A percentile compares a stretch with the other conserved stretches of the same genome.
These are phyloP conservation scores for Vaucheria bursata DNA, from an alignment of 352 stramenopile genomes.

Conservation along the genomic window DNA sequence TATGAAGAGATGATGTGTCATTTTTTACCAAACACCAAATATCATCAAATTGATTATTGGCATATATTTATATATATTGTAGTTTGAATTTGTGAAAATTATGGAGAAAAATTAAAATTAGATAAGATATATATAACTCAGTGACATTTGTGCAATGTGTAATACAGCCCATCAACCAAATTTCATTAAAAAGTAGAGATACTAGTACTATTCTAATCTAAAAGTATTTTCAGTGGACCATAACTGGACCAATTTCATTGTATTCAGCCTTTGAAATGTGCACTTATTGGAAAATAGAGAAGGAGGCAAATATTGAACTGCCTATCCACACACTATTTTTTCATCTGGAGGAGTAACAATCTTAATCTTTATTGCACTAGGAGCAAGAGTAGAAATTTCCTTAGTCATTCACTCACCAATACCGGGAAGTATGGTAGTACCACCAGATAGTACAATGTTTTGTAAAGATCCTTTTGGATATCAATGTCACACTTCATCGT, in stretches of 20 bases:
- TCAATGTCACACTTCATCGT: constrained; percentile 84
- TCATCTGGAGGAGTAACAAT: constrained; percentile 33
- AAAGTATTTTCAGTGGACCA: constrained; percentile 70
- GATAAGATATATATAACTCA: too few species aligned
- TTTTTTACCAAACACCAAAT: too few species aligned
- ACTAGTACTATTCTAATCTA: constrained; percentile 70
- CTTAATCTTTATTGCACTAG: constrained; percentile 36
- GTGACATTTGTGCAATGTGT: too few species aligned
- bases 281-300: constrained; percentile 73
- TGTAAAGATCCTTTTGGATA: constrained; percentile 51
- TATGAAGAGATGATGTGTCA: too few species aligned
- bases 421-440: constrained; percentile 64
- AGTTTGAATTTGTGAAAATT: too few species aligned
- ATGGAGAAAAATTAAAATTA: too few species aligned
- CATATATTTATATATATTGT: too few species aligned
- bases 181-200: too few species aligned
- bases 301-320: constrained; percentile 74
- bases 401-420: constrained; percentile 45
- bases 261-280: constrained; percentile 96
- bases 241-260: constrained; percentile 87
- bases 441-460: constrained; percentile 64
- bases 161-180: too few species aligned
- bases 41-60: too few species aligned
- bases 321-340: constrained; percentile 74
- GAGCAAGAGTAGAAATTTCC: constrained; percentile 37